Base-by-base conservation (phyloP, 2,329 filamentous ascomycete species). In the Ascosphaera pollenicola region DNA sequence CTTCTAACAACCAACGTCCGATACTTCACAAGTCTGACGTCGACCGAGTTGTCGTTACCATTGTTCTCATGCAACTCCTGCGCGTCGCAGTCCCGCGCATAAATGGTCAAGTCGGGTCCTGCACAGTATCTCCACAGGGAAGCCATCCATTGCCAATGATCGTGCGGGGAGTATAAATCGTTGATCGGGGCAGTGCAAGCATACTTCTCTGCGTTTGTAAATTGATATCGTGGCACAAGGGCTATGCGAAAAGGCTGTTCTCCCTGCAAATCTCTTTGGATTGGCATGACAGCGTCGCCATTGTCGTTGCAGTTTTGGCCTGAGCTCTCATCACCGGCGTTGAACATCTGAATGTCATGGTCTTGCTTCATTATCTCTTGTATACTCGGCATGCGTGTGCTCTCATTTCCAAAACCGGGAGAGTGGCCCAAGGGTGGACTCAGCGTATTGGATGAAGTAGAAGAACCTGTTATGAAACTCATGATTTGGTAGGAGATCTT, bases 71-170 rank as follows among this genome's bases (percentile, higher is more conserved):
- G n/a, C 34, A 64, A 41, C 38, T 65, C 55, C 16, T 56, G 57
- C 35, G 55, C 53, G 15, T 54, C 52, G 37, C 55, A 55, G 30
- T 62, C 57, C 3, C 56, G 54, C 36, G 64, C 54, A 39, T 61
- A 60, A 10, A 65, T 53, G 1, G 61, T 64, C 39, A 64, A 56
- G 43, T 95, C 87, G 0, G 87, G 74, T 0, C 79, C 82, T 1
- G 85, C 68, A 40, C 81, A 78, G 8, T 83, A 82, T 8, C 85
- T 75, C 87, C 87, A 95, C 17, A 94, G 69, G 35, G 80, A 87
- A 28, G 87, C 87, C 65, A 89, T 83, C 87, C 87, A 95, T 56
- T 91, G 80, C 84, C 87, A 95, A 59, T 95, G 87, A 49, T 92
- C 84, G n/a, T 79, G 68, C 0, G 80, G 75, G 13, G 73, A 70